Base-by-base conservation (phyloP, 306 rosid genomes). In the Inga leiocalycina region DNA sequence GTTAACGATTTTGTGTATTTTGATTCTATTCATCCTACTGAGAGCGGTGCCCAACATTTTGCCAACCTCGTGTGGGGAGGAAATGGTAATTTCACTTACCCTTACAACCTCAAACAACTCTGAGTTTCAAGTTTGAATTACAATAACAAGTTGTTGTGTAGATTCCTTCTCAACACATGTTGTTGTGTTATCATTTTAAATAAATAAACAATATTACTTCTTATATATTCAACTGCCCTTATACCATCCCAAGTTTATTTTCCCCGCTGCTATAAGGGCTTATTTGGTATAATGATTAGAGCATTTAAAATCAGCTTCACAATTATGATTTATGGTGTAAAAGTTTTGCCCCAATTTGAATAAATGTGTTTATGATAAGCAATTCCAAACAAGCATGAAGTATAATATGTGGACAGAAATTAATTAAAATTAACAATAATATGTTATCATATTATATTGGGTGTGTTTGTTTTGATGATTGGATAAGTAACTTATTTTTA, bases 21-120 rank as follows among this genome's bases (percentile, higher is more conserved):
- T 19, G 97, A 93, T 24, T 79, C 89, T 19, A 1, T 20, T 79
- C 97, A 90, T 86, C 86, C 78, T 3, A 66, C 91, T 0, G 89
- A 93, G 0, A 84, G 5, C 9, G 88, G 71, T 35, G 77, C 75
- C 79, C 20, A 86, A 34, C 79, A 83, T 76, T 39, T 85, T 0
- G 83, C 95, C 32, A 5, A 83, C 52, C 70, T 85, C 13, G 43
- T 82, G 67, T 88, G 94, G 94, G 78, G 8, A 78, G 89, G 88
- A 62, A 39, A 17, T 49, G n/a, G 35, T 37, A 22, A 59, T 75
- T 8, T 83, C 52, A 77, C 49, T 3, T 45, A 78, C 15, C 67
- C 67, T 79, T 80, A 75, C 85, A 83, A 72, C 83, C 81, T 88
- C 15, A 86, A 82, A 44, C 49, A 76, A 19, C 67, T 90, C 4